Conservation (phyloP, 192 early-diverging fungal species). For the Fimicolochytrium jonesii region DNA sequence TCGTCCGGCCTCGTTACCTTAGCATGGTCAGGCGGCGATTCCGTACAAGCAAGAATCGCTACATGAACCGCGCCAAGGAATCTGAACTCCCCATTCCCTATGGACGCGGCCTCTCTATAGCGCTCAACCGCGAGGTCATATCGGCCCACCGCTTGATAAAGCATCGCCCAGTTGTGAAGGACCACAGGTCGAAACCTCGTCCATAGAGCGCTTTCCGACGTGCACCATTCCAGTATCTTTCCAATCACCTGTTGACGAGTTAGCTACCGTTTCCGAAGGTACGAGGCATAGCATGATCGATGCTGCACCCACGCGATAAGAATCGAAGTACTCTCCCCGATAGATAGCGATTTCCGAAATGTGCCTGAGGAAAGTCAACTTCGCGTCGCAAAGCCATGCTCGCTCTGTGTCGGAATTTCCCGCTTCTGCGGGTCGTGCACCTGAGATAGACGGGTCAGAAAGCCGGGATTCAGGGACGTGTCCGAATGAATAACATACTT, state of each 20-base stretch:
- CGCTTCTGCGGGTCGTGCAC: too few relatives aligned
- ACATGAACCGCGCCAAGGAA: slow-evolving; percentile 6
- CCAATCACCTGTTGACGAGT: slow-evolving; percentile 11
- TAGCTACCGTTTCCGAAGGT: too few relatives aligned
- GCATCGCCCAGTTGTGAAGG: slow-evolving; percentile 18
- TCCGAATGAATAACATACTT: background rate
- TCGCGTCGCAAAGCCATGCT: slow-evolving; percentile 17
- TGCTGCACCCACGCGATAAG: background rate
- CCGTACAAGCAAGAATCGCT: slow-evolving; percentile 8
- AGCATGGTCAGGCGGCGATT: background rate
- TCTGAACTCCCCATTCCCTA: background rate
- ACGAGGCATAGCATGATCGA: too few relatives aligned
- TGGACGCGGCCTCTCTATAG: background rate
- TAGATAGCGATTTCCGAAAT: slow-evolving; percentile 10
- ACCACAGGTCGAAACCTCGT: background rate
- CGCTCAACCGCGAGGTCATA: slow-evolving; percentile 1
- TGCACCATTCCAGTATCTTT: slow-evolving; percentile 11
- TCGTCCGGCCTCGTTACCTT: too few relatives aligned
- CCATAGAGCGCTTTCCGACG: background rate
- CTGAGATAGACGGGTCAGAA: too few relatives aligned
- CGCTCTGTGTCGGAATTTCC: too few relatives aligned
- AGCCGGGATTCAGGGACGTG: too few relatives aligned
- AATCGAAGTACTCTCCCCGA: slow-evolving; percentile 11
- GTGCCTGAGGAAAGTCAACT: slow-evolving; percentile 13
- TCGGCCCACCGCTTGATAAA: slow-evolving; percentile 8